Base-by-base conservation (phyloP, 495 filamentous ascomycete species). In the Penicillium salamii region DNA sequence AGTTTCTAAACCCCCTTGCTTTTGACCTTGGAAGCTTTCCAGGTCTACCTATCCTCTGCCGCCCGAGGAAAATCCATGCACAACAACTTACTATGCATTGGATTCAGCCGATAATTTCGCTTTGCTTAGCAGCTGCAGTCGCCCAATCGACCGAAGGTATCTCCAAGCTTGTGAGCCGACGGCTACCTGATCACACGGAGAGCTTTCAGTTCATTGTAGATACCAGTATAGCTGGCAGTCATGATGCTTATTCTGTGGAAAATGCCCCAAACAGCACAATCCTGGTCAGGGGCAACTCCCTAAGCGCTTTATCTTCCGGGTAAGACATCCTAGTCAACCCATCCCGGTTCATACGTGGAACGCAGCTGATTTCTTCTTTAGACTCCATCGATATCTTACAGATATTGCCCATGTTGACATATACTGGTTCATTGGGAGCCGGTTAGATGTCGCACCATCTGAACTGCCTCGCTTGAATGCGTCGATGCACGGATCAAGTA, bases 391-490 rank as follows among this genome's bases (percentile, higher is more conserved):
- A 1, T 81, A 81, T 47, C 54, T 81, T 31, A 71, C 66, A 18
- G 70, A 68, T 49, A 52, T 71, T 29, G 67, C 61, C n/a, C 66
- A 78, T 56, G 71, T 77, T 18, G 78, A 79, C 37, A 75, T 79
- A 23, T 78, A 71, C 54, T 81, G 78, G 78, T 78, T 62, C 43
- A 69, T 66, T 42, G 60, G 63, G 2, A 66, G 54, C 26, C 63
- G 50, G 5, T 42, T 66, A 32, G 44, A 61, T 18, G 20, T 49
- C 5, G 60, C 54, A 1, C 54, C 62, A 7, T 36, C 48, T 11
- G 20, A 42, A 5, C 41, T 66, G 4, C 62, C 59, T 31, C 49
- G 2, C 9, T 32, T 63, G 1, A 5, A 35, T 9, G 23, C 24
- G 1, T 57, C 62, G 19, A 51, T 66, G 2, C 1, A 32, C 1